Evolutionary conservation across 192 early-diverging fungal genomes (phyloP), one percentile per base, ranked within the genome.

Genomic region (Rhizoclosmatium globosum): DNA sequence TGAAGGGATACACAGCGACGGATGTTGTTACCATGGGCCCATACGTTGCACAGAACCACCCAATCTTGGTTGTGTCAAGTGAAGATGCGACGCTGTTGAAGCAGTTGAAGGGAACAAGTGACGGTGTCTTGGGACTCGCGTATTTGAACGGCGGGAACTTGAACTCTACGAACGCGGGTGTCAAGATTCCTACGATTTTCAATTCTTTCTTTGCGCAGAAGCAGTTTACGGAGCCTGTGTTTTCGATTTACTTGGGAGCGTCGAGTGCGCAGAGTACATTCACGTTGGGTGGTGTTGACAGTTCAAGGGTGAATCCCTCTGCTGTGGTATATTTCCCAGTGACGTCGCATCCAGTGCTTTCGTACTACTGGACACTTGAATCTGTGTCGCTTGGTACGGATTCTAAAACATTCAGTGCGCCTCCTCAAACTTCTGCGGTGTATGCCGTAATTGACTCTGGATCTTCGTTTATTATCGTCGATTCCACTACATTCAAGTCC

Each of bases 391-490:
- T 56, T n/a, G 48, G 50, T 9, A 13, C 21, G 4, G 17, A 19
- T 4, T 44, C n/a, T 2, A 7, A 7, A 23, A 7, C 23, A 23
- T 17, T n/a, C 21, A 71, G 41, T 13, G 69, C 50, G 7, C 21
- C 6, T n/a, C 4, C 15, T 39, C 11, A 6, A 7, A 7, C 23
- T 19, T 39, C 60, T 6, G n/a, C 11, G 15, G 6, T 56, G 4
- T 56, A 56, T 41, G 69, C 69, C 2, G 38, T 71, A 4, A 39
- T 71, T 9, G 69, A 71, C 39, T 31, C n/a, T n/a, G 69, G 69
- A 15, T 23, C 47, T 43, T 43, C 48, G 2, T 56, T 71, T 11
- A 71, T 71, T 21, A 39, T 19, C 39, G 38, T 71, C 7, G 69
- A 71, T 44, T 15, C 17, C 1, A 56, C 11, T 41, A 56, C 69